Evolutionary conservation across 345 rosid species (phyloP).

Genomic region (Euphorbia pulcherrima): DNA sequence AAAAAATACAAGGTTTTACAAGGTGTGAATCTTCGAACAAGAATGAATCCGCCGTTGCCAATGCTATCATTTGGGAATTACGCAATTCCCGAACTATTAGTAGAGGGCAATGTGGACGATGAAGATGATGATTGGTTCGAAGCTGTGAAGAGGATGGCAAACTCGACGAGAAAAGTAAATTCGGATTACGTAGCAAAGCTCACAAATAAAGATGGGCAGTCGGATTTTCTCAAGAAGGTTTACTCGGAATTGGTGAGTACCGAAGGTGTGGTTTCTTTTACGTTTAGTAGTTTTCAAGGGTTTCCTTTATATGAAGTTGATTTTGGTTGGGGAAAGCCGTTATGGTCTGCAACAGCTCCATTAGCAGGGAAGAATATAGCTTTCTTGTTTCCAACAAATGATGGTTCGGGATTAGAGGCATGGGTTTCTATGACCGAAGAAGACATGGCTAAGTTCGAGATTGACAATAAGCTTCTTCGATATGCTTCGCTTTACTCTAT

Average conservation of each 20-base stretch:
- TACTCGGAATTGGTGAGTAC: not conserved
- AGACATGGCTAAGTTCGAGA: conserved; percentile 14
- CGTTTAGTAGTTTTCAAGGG: conserved; percentile 5
- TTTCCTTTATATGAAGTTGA: conserved; percentile 11
- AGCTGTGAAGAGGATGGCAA: not conserved
- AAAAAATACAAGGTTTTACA: conserved; percentile 4
- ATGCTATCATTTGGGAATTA: not conserved
- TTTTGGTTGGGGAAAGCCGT: not conserved
- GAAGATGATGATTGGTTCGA: not conserved
- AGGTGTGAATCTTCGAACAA: conserved; percentile 21
- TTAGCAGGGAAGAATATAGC: not conserved
- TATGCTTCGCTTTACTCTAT: not conserved
- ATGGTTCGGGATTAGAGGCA: conserved; percentile 13
- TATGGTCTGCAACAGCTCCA: not conserved
- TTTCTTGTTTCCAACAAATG: not conserved
- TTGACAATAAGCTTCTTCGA: not conserved
- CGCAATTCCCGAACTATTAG: not conserved
- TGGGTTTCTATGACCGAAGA: conserved; percentile 10
- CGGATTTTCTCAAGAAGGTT: not conserved
- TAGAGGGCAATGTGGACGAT: not conserved
- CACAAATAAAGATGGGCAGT: no score
- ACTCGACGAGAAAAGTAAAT: not conserved
- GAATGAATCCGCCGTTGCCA: not conserved
- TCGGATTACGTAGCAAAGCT: not conserved
- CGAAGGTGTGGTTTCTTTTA: not conserved